phyloP scores from a whole-genome alignment of 2,329 filamentous ascomycete species.

The Thielaviopsis musarum region DNA sequence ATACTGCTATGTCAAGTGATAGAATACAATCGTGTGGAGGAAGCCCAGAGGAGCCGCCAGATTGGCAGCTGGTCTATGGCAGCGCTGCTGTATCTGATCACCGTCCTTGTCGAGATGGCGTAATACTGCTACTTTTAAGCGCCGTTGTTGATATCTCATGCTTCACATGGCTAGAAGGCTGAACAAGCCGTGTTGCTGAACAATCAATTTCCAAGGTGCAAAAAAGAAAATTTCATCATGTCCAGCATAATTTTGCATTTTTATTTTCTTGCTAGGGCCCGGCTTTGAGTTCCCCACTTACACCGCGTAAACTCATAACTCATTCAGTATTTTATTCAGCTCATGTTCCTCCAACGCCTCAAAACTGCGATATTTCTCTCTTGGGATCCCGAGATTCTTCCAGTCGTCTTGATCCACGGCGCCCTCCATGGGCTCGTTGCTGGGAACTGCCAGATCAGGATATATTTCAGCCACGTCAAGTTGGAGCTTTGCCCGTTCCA shows the following conservation, averaged over 20 bases:
- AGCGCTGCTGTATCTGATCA: not conserved
- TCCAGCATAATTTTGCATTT: not conserved
- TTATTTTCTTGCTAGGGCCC: not conserved
- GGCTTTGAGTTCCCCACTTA: not conserved
- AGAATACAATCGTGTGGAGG: not conserved
- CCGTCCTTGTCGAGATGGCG: too few species aligned
- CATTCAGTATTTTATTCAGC: not conserved
- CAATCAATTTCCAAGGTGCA: too few species aligned
- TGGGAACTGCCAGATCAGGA: not conserved
- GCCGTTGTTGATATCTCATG: too few species aligned
- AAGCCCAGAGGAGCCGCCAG: not conserved
- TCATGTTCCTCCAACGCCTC: not conserved
- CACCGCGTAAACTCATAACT: not conserved
- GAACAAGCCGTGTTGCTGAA: too few species aligned
- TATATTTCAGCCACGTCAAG: not conserved
- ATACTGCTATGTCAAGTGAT: not conserved
- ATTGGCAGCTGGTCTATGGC: too few species aligned
- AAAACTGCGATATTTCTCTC: not conserved
- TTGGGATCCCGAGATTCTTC: not conserved
- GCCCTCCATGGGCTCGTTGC: not conserved
- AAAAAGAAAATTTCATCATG: too few species aligned
- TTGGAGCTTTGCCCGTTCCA: not conserved
- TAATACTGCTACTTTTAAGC: not conserved
- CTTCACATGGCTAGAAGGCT: too few species aligned
- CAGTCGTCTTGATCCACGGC: not conserved